Base-by-base conservation (phyloP, 345 rosid species). In the Salix caprea region DNA sequence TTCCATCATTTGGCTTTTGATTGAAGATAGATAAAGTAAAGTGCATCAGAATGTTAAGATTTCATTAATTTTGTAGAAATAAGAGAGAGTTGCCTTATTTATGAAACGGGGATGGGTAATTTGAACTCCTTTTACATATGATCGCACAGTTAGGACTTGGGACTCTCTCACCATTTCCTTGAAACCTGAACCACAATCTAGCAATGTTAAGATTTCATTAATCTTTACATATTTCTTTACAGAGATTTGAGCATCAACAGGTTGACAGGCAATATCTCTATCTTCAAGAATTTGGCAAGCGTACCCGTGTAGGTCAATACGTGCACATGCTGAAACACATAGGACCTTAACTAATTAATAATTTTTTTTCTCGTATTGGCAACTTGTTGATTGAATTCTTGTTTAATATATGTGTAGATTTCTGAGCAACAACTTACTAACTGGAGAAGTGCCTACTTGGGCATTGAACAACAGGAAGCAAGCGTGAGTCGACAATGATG, bases 191-290 rank as follows among this genome's bases (percentile, higher is more conserved):
- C 5, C 50, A 44, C 50, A 46, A 46, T 12, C 50, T 46, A 3
- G 50, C 15, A 13, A 46, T 46, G 50, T 46, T 46, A 11, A 15
- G 28, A 7, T 46, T 18, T 11, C 28, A 26, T 40, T 24, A 44
- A 28, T 70, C 39, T 26, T 0, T 23, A 30, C 16, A 58, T 34
- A 67, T 67, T 15, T 67, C 65, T 26, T 64, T 78, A 82, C 74
- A 95, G 99, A 78, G 99, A 95, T 82, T 76, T 93, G 77, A 89
- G 97, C 89, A 85, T 81, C 89, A 95, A 95, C 80, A 83, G 50
- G 78, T 79, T 95, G 85, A 87, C 82, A 0, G 94, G 92, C 70
- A 10, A 11, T 66, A 81, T 91, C 78, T 94, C 97, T 21, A 48
- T 37, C 11, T 74, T 90, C 44, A 15, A 48, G 77, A 72, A 14